phyloP scores from a whole-genome alignment of 495 filamentous ascomycete genomes.

The Cercophora sp. region DNA sequence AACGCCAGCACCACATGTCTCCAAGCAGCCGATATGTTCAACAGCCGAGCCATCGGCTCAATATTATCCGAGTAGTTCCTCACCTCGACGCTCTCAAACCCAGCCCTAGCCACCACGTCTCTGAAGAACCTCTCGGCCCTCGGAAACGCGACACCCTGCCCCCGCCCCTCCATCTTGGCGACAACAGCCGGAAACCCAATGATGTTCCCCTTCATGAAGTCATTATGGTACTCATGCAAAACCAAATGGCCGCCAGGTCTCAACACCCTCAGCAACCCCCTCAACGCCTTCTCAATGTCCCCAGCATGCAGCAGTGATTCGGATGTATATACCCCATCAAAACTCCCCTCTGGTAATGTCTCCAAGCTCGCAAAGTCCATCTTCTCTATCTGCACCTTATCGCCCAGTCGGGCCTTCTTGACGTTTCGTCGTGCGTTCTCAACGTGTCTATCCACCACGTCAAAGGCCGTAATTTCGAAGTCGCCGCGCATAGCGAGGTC shows the following conservation, averaged over 20 bases:
- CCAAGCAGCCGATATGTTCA: neutral
- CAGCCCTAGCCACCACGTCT: neutral
- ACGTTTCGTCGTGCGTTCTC: slow-evolving; percentile 1
- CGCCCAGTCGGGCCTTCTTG: neutral
- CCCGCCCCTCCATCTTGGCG: neutral
- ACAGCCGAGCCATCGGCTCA: slow-evolving; percentile 6
- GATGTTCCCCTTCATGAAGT: neutral
- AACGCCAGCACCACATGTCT: neutral
- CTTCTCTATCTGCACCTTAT: neutral
- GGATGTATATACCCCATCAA: slow-evolving; percentile 4
- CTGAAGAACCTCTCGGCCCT: neutral
- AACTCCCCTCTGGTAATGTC: neutral
- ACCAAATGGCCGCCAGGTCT: slow-evolving; percentile 6
- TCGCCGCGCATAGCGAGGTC: slow-evolving; percentile 1
- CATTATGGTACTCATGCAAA: slow-evolving; percentile 11
- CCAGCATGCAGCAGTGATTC: slow-evolving; percentile 6
- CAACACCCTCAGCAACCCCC: slow-evolving; percentile 1
- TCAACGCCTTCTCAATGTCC: neutral
- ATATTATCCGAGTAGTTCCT: slow-evolving; percentile 10
- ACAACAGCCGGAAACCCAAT: slow-evolving; percentile 1
- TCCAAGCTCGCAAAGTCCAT: neutral
- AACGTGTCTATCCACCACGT: slow-evolving; percentile 2
- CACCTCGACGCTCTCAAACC: slow-evolving; percentile 6
- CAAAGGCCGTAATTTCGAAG: slow-evolving; percentile 3
- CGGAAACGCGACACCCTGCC: neutral